Evolutionary conservation across 225 moss, liverwort and hornwort species (phyloP).

Genomic region (Lunularia cruciata): DNA sequence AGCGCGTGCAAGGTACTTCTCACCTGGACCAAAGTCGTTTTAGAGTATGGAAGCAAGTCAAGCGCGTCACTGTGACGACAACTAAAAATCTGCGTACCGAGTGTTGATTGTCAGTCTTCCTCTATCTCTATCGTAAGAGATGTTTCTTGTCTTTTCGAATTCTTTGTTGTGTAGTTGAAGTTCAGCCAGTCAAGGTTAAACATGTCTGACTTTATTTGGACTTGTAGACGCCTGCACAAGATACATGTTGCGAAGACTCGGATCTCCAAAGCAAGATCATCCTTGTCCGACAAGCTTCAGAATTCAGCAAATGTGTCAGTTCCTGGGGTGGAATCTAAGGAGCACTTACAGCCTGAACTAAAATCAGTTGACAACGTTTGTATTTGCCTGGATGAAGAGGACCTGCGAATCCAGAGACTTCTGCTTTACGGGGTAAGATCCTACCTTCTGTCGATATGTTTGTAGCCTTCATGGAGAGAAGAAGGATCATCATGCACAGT

Average conservation of each 20-base stretch:
- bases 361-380: conserved; percentile 10
- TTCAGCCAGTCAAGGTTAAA: too few species aligned
- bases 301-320: too few species aligned
- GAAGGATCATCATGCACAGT: too few species aligned
- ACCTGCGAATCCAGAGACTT: conserved; percentile 79
- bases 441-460: not conserved
- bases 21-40: not conserved
- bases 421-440: conserved; percentile 67
- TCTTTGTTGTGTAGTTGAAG: too few species aligned
- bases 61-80: not conserved
- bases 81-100: too few species aligned
- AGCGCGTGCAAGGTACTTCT: conserved; percentile 57
- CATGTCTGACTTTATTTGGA: conserved; percentile 1
- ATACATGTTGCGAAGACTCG: conserved; percentile 63
- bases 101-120: not conserved
- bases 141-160: too few species aligned
- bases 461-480: not conserved
- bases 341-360: too few species aligned
- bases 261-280: conserved; percentile 52
- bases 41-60: not conserved
- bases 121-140: not conserved
- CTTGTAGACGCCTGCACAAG: conserved; percentile 60
- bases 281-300: conserved; percentile 29
- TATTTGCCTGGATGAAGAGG: conserved; percentile 69
- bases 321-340: too few species aligned